Evolutionary conservation across 306 rosid species (phyloP), one percentile per base, ranked within the genome.

Genomic region (cucumber (Cucumis sativus)): DNA sequence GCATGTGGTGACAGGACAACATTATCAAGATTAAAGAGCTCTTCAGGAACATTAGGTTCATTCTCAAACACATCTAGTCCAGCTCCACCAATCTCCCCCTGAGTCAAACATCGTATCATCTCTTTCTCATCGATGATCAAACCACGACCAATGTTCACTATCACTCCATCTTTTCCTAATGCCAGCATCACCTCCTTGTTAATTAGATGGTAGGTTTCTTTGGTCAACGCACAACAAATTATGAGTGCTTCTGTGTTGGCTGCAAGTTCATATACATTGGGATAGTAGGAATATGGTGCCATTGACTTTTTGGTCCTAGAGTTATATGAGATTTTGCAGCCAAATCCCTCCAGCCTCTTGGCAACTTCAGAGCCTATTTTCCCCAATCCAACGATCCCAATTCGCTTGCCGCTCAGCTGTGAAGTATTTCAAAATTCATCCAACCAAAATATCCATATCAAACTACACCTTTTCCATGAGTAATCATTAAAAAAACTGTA

Each of bases 51-150:
- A 66, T 76, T 7, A 69, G 91, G 91, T 62, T 89, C 93, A 74
- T 85, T 62, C 83, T 85, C 91, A 71, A 87, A 87, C 86, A 89
- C 93, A 84, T 89, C 93, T 81, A 89, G 79, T 10, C 87, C 91
- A 78, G 87, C 90, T n/a, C 86, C 88, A n/a, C 43, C 51, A 10
- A 79, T 68, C 52, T 79, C 80, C 57, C 80, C 65, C 0, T 23
- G 15, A 60, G 77, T 16, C 88, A 82, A 79, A 70, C 84, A 77
- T 57, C 25, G 23, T 14, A 82, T 74, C 76, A 84, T 14, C 45
- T 81, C 85, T 28, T 79, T 79, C 79, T 89, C 90, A 21, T 87
- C 78, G 14, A 89, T 80, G 10, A 89, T 16, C 37, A 78, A 45
- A 14, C 91, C 88, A 6, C 90, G 86, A 49, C 84, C 90, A 18